Base-by-base conservation (phyloP, 176 grass and related monocot genomes). In the Elymus sibiricus region DNA sequence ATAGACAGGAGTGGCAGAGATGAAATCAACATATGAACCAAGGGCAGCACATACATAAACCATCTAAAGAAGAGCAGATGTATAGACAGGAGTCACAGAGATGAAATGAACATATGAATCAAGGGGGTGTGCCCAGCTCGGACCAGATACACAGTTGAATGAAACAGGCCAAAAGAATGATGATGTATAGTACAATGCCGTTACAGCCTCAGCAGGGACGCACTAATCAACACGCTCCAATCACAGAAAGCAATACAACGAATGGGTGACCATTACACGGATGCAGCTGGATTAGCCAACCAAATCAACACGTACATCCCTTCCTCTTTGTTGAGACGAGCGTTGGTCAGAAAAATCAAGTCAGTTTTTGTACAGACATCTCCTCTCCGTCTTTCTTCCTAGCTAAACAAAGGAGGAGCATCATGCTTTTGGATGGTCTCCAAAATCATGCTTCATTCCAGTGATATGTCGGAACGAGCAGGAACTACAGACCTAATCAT, bases 301-400 rank as follows among this genome's bases (percentile, higher is more conserved):
- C 64, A 89, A 78, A 66, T 66, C 78, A 47, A 44, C 40, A 9
- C 17, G 24, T 83, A 65, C 40, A 83, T 24, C 77, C 64, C 22
- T 71, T 61, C 38, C 24, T 25, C 38, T 21, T 68, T 70, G 79
- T 77, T 62, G n/a, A 9, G 46, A 60, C 2, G 29, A 42, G 40
- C 31, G 47, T 67, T 62, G 46, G 85, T 84, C 38, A 84, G 61
- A 26, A 79, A 19, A 87, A 86, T 90, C 51, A 64, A 35, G 86
- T 85, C 66, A 85, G 86, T 42, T 85, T 85, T 85, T 82, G 63
- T 88, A 88, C 82, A 88, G 22, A 64, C 51, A 49, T 77, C 70
- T 64, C 40, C 63, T 64, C 40, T 38, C 39, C 69, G 44, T 39
- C 63, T 84, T 62, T 24, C 63, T 84, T 62, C 31, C 53, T 72